Conservation (phyloP, 352 stramenopile genomes). For the Phytophthora pinifolia region DNA sequence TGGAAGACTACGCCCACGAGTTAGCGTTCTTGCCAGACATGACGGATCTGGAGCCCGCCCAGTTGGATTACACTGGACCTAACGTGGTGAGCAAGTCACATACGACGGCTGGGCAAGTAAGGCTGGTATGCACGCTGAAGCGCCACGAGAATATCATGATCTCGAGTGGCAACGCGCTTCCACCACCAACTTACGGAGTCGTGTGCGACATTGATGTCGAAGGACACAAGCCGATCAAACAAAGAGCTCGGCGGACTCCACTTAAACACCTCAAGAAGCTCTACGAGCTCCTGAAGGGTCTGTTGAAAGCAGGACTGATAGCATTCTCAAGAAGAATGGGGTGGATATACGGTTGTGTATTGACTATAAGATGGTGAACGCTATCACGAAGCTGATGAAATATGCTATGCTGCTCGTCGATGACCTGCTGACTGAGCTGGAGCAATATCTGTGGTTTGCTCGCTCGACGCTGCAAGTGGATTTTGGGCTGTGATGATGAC, state of each 20-base stretch:
- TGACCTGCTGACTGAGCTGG: too few species aligned
- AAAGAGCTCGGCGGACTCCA: not conserved
- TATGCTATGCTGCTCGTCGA: not conserved
- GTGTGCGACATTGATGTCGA: slow-evolving; percentile 6
- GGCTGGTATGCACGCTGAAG: not conserved
- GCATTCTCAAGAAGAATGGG: slow-evolving; percentile 5
- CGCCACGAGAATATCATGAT: slow-evolving; percentile 5
- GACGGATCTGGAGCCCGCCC: not conserved
- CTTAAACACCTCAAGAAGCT: slow-evolving; percentile 1
- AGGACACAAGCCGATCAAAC: slow-evolving; percentile 3
- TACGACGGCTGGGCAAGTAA: not conserved
- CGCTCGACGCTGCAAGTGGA: too few species aligned
- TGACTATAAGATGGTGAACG: slow-evolving; percentile 7
- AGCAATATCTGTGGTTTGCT: not conserved
- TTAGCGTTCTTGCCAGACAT: not conserved
- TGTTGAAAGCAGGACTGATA: not conserved
- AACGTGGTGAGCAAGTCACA: not conserved
- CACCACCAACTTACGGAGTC: slow-evolving; percentile 4
- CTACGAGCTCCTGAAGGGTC: slow-evolving; percentile 6
- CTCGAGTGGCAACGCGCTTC: slow-evolving; percentile 3
- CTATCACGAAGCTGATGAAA: not conserved
- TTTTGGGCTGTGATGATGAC: too few species aligned
- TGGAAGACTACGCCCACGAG: not conserved
- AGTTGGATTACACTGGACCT: not conserved
- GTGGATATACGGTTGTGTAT: not conserved